Base-by-base conservation (phyloP, 129 eudicot species). In the Escallonia rubra region DNA sequence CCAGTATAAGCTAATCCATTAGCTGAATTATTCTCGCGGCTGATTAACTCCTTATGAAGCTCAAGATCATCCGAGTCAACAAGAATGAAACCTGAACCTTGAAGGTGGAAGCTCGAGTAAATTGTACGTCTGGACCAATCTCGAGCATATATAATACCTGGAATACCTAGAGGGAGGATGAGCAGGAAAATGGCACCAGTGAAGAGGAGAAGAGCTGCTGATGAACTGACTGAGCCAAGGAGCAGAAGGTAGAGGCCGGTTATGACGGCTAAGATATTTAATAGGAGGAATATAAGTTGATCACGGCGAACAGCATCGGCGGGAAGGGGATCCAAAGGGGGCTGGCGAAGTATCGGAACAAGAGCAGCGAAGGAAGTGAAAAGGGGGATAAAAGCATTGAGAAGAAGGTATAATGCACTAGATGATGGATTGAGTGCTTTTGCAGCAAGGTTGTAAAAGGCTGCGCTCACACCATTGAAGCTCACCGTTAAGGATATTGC, bases 401-500 rank as follows among this genome's bases (percentile, higher is more conserved):
- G 85, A 45, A 92, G 85, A 61, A 92, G 96, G 81, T 92, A 92
- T 3, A 81, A 59, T 0, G 80, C 41, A 46, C 67, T 39, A 16
- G 88, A 79, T 3, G 95, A 75, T 14, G 98, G 83, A 83, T 76
- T 53, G 15, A 92, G 64, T 55, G 96, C 76, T 10, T 81, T 80
- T 42, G 90, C 98, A 10, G 85, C 90, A 34, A 88, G 96, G 84
- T 77, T 86, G 73, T 92, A 92, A 14, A 92, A 59, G 52, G 96
- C 96, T 60, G 98, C 96, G 62, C 96, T 92, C 34, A 92, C 86
- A 1, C 98, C 96, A 50, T 92, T 92, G 82, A 83, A 92, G 79
- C 98, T 84, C 38, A 92, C 85, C 1, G 91, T 86, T 4, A 92
- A 87, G 43, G 98, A 78, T 14, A 91, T 82, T 16, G 98, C 96